A percentile compares a stretch with the other conserved stretches of the same genome.
These are phyloP conservation scores for Isabelozyma rhagii DNA, from an alignment of 805 yeast species.

Conservation along the genomic window DNA sequence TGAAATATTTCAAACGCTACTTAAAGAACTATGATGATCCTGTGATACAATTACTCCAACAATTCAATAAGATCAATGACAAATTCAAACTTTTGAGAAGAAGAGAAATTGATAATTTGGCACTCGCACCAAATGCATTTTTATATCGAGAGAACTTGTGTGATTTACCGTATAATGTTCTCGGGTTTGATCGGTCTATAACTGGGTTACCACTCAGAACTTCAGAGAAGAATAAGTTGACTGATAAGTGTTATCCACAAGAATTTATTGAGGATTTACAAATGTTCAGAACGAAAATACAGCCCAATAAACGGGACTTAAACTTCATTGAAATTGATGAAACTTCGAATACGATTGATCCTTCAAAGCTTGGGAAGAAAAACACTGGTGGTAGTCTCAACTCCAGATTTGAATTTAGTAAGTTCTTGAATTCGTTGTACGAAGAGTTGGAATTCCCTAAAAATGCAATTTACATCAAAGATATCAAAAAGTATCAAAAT, in stretches of 20 bases:
- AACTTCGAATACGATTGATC: slow-evolving; percentile 15
- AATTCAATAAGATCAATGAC: slow-evolving; percentile 33
- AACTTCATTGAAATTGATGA: slow-evolving; percentile 26
- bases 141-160: slow-evolving; percentile 25
- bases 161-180: slow-evolving; percentile 34
- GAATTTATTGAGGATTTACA: slow-evolving; percentile 39
- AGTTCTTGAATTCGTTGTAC: slow-evolving; percentile 13
- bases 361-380: slow-evolving; percentile 7
- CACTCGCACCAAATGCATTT: slow-evolving; percentile 27
- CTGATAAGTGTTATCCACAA: slow-evolving; percentile 25
- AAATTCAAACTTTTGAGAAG: slow-evolving; percentile 37
- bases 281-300: slow-evolving; percentile 24
- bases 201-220: slow-evolving; percentile 35
- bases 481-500: slow-evolving; percentile 24
- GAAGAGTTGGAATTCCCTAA: slow-evolving; percentile 21
- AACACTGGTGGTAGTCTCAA: not conserved
- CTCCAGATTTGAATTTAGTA: slow-evolving; percentile 5
- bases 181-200: slow-evolving; percentile 39
- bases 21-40: slow-evolving; percentile 31
- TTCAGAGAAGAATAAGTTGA: slow-evolving; percentile 17
- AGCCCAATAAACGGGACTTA: slow-evolving; percentile 33
- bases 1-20: slow-evolving; percentile 32
- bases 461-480: slow-evolving; percentile 22
- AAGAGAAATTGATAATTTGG: slow-evolving; percentile 24
- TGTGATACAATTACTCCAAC: slow-evolving; percentile 24